Conservation (phyloP, 257 asterid genomes). For the Solanum bukasovii region DNA sequence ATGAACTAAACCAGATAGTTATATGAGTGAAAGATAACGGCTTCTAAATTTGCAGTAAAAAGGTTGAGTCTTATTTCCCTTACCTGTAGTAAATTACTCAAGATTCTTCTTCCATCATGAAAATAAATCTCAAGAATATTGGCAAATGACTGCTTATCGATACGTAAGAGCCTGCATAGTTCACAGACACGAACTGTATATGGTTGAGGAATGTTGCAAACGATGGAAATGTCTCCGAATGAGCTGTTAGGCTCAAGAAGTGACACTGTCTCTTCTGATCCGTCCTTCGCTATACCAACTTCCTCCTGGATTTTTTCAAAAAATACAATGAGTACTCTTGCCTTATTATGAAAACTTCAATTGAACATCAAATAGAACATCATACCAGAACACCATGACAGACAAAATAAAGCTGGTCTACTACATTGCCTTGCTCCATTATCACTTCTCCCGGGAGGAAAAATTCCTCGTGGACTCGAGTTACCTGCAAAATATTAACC, state of each 20-base stretch:
- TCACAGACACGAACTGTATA: constrained; percentile 85
- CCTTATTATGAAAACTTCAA: neutral
- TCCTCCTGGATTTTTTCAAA: constrained; percentile 48
- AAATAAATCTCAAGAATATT: constrained; percentile 76
- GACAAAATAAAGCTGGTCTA: constrained; percentile 86
- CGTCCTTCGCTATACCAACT: constrained; percentile 51
- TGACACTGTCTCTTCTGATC: constrained; percentile 53
- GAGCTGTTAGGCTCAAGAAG: constrained; percentile 47
- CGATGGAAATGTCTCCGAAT: constrained; percentile 72
- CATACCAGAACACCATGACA: constrained; percentile 71
- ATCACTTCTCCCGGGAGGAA: constrained; percentile 90
- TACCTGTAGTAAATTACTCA: constrained; percentile 84
- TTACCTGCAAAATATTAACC: constrained; percentile 33
- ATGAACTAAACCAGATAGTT: neutral
- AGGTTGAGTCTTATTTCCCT: neutral
- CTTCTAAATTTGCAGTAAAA: neutral
- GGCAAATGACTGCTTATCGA: constrained; percentile 79
- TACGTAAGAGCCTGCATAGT: constrained; percentile 69
- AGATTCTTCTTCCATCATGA: constrained; percentile 75
- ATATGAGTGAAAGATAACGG: neutral
- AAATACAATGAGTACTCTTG: neutral
- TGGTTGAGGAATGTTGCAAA: constrained; percentile 95
- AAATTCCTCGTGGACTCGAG: constrained; percentile 86
- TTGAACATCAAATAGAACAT: neutral
- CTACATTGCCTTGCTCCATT: constrained; percentile 79